These are phyloP conservation scores for Xylaria digitata DNA, from an alignment of 2,329 filamentous ascomycete genomes.

Conservation along the genomic window DNA sequence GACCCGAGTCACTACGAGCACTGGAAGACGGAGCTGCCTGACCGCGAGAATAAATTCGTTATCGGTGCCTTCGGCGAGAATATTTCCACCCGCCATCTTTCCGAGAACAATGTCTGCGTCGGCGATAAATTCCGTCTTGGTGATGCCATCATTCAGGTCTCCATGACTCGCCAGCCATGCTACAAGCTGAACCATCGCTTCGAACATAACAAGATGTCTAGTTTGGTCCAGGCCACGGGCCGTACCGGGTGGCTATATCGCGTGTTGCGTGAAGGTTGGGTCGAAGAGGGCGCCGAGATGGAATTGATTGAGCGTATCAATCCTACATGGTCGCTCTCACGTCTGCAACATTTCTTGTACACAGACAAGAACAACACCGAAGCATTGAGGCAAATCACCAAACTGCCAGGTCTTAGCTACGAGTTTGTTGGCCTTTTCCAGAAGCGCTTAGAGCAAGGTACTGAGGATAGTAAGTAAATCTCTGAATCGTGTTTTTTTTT, in stretches of 20 bases:
- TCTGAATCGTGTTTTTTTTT: no score
- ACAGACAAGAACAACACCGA: slow-evolving; percentile 61
- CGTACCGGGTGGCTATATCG: slow-evolving; percentile 74
- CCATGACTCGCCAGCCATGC: slow-evolving; percentile 70
- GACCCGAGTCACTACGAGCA: slow-evolving; percentile 66
- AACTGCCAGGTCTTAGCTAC: slow-evolving; percentile 60
- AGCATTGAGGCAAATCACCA: slow-evolving; percentile 62
- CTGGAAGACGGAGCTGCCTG: slow-evolving; percentile 65
- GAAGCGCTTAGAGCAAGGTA: slow-evolving; percentile 60
- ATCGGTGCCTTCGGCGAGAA: slow-evolving; percentile 74
- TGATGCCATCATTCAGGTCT: slow-evolving; percentile 66
- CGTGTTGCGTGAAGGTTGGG: slow-evolving; percentile 64
- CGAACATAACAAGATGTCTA: slow-evolving; percentile 69
- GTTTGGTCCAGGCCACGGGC: slow-evolving; percentile 64
- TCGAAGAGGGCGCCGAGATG: slow-evolving; percentile 67
- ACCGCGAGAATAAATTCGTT: slow-evolving; percentile 61
- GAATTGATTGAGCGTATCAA: slow-evolving; percentile 64
- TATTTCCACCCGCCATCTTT: slow-evolving; percentile 64
- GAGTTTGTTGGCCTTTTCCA: slow-evolving; percentile 61
- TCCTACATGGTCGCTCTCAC: slow-evolving; percentile 69
- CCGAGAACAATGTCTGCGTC: slow-evolving; percentile 72
- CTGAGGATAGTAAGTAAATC: slow-evolving; percentile 44
- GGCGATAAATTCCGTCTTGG: slow-evolving; percentile 69
- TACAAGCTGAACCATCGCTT: slow-evolving; percentile 77
- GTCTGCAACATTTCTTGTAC: slow-evolving; percentile 70